Percentiles rank a stretch among this genome's conserved stretches.
Conservation (phyloP, 2,329 filamentous ascomycete genomes). For the Paraphaeosphaeria minitans region DNA sequence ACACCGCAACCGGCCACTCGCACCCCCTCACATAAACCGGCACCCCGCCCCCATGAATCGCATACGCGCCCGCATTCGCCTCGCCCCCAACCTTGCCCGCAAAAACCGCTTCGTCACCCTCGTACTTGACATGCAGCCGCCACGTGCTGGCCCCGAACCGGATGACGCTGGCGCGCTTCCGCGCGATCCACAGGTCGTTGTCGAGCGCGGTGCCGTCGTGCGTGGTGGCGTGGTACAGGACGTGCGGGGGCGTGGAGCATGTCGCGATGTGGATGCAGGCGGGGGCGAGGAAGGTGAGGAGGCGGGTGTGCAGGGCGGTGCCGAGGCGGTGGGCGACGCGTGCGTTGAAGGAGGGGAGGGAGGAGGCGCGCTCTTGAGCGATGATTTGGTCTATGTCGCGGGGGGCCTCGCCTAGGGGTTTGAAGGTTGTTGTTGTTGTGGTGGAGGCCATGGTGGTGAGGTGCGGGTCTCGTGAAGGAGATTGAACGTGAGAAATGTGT, state of each 20-base stretch:
- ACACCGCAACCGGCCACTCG: constrained; percentile 73
- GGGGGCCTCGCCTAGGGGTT: background rate
- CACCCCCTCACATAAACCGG: constrained; percentile 72
- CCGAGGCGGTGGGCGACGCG: constrained; percentile 68
- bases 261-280: constrained; percentile 65
- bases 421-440: background rate
- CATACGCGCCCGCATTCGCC: constrained; percentile 62
- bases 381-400: constrained; percentile 40
- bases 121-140: constrained; percentile 71
- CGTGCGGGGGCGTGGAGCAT: constrained; percentile 57
- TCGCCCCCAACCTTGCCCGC: constrained; percentile 63
- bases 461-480: background rate
- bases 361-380: constrained; percentile 46
- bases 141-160: constrained; percentile 72
- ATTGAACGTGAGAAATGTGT: background rate
- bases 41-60: constrained; percentile 78
- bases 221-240: constrained; percentile 72
- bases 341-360: constrained; percentile 60
- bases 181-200: constrained; percentile 66
- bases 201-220: constrained; percentile 70
- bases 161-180: constrained; percentile 75
- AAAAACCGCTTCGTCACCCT: constrained; percentile 69
- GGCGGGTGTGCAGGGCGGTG: constrained; percentile 63
- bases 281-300: constrained; percentile 59
- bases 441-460: background rate